phyloP scores from a whole-genome alignment of 192 early-diverging fungal genomes.

The Coemansia sp. region DNA sequence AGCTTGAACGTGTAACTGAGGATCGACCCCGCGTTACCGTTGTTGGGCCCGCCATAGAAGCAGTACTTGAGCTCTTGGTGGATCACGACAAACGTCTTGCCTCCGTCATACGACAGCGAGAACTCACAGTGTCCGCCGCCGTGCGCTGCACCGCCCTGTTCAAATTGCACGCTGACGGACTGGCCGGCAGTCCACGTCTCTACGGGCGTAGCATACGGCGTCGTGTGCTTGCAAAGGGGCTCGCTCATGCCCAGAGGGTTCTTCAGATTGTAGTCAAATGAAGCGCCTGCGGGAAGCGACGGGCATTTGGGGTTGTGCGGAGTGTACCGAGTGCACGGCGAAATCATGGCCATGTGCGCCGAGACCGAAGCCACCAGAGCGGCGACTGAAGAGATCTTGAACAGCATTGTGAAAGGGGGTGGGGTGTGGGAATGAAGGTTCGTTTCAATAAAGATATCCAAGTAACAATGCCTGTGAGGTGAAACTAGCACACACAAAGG shows the following conservation, averaged over 20 bases:
- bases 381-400: conserved; percentile 14
- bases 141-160: conserved; percentile 40
- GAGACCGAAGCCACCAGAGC: conserved; percentile 38
- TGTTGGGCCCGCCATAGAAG: conserved; percentile 21
- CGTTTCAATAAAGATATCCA: no score
- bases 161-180: conserved; percentile 40
- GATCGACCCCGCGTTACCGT: conserved; percentile 9
- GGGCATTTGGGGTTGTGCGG: conserved; percentile 24
- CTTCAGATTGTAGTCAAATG: conserved; percentile 45
- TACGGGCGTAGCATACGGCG: conserved; percentile 24
- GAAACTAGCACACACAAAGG: background rate
- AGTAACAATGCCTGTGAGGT: no score
- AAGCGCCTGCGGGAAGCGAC: conserved; percentile 31
- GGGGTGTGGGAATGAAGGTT: background rate
- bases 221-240: conserved; percentile 44
- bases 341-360: conserved; percentile 46
- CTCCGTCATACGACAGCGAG: conserved; percentile 58
- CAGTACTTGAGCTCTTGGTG: conserved; percentile 53
- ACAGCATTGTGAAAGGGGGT: conserved; percentile 12
- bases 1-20: conserved; percentile 35
- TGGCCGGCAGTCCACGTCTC: conserved; percentile 52
- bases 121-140: conserved; percentile 62
- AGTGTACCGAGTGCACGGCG: conserved; percentile 44
- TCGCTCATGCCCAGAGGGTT: conserved; percentile 29
- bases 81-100: conserved; percentile 54